These are phyloP conservation scores for Elsinoe perseae DNA, from an alignment of 2,329 filamentous ascomycete species.

Conservation along the genomic window DNA sequence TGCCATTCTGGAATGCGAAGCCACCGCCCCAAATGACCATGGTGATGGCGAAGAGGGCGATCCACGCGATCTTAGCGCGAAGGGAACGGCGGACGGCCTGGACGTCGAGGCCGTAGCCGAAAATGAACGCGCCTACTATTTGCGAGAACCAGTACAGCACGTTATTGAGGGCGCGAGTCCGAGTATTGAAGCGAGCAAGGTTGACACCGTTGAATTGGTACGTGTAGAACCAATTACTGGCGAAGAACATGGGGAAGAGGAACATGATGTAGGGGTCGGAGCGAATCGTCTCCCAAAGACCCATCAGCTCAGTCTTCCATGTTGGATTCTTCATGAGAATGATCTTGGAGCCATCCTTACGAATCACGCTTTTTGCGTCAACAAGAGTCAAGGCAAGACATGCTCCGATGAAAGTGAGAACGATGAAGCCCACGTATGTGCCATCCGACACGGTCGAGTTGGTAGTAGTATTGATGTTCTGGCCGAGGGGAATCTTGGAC, in stretches of 20 bases:
- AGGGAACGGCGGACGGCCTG: constrained; percentile 51
- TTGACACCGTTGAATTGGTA: constrained; percentile 75
- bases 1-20: constrained; percentile 64
- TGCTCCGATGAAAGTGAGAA: constrained; percentile 70
- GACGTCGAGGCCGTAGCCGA: constrained; percentile 64
- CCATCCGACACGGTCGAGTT: constrained; percentile 56
- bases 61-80: constrained; percentile 59
- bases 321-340: constrained; percentile 88
- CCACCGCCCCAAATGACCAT: constrained; percentile 78
- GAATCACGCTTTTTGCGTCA: constrained; percentile 64
- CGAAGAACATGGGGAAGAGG: constrained; percentile 75
- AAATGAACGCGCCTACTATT: constrained; percentile 65
- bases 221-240: constrained; percentile 72
- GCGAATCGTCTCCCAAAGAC: constrained; percentile 64
- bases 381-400: constrained; percentile 60
- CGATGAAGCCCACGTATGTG: constrained; percentile 81
- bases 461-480: constrained; percentile 56
- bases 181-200: constrained; percentile 60
- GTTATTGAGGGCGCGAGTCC: constrained; percentile 69
- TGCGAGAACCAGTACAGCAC: constrained; percentile 73
- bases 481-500: constrained; percentile 58
- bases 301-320: constrained; percentile 70
- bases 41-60: constrained; percentile 58
- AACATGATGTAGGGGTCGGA: constrained; percentile 65
- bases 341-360: constrained; percentile 67